Conservation (phyloP, 1,284 basidiomycete genomes). For the Rhodotorula sp. region DNA sequence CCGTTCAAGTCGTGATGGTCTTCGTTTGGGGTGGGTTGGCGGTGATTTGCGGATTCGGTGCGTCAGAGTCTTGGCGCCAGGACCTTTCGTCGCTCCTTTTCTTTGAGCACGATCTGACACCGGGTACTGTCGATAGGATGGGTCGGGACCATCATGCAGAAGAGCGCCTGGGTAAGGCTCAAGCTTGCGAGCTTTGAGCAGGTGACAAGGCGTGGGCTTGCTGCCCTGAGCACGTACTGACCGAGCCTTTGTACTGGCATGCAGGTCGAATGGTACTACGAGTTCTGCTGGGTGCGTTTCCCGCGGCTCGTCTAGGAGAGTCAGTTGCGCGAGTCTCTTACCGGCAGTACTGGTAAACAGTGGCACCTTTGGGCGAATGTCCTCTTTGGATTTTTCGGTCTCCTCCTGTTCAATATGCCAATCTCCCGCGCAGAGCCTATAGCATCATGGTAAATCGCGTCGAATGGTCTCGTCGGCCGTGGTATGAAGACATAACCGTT, state of each 20-base stretch:
- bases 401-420: conserved; percentile 6
- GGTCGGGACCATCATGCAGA: conserved; percentile 7
- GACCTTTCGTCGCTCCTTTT: not conserved
- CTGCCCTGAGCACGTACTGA: too few relatives aligned
- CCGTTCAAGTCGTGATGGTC: not conserved
- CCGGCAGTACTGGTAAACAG: not conserved
- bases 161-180: conserved; percentile 13
- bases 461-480: not conserved
- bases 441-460: not conserved
- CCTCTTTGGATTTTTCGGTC: not conserved
- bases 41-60: conserved; percentile 9
- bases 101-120: too few relatives aligned
- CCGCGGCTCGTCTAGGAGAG: not conserved
- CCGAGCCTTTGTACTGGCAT: not conserved
- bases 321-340: not conserved
- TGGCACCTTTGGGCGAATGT: conserved; percentile 24
- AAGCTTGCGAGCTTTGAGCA: not conserved
- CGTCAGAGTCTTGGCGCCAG: not conserved
- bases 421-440: not conserved
- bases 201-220: not conserved
- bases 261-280: conserved; percentile 18
- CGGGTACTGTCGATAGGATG: not conserved
- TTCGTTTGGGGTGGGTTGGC: conserved; percentile 8
- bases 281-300: conserved; percentile 13
- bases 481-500: not conserved